Conservation (phyloP, 2,329 filamentous ascomycete species). For the Calonectria pseudoreteaudii region DNA sequence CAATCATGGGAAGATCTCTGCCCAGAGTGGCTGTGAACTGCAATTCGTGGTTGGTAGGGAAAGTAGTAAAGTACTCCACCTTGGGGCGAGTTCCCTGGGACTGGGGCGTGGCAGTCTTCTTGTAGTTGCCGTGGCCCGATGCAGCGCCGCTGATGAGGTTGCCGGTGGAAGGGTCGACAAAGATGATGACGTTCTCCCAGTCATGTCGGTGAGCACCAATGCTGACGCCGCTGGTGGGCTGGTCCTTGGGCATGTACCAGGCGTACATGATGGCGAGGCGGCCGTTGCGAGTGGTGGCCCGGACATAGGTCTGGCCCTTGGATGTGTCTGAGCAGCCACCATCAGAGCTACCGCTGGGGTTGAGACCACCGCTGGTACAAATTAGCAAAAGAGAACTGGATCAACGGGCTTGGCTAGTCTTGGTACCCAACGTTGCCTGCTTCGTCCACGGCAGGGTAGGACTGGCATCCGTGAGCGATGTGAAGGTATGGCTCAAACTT, state of each 20-base stretch:
- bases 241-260: constrained; percentile 61
- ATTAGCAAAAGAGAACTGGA: not conserved
- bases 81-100: constrained; percentile 38
- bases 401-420: not conserved
- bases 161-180: constrained; percentile 42
- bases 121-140: constrained; percentile 52
- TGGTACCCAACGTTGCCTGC: constrained; percentile 66
- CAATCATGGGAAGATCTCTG: constrained; percentile 53
- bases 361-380: constrained; percentile 48
- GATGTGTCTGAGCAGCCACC: constrained; percentile 47
- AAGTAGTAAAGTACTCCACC: constrained; percentile 48
- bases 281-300: constrained; percentile 43
- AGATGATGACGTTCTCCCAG: constrained; percentile 54
- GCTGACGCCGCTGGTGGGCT: constrained; percentile 46
- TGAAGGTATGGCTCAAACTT: constrained; percentile 47
- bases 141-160: constrained; percentile 50
- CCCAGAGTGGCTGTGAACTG: constrained; percentile 50
- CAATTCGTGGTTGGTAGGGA: constrained; percentile 50
- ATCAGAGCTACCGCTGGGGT: constrained; percentile 41
- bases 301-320: constrained; percentile 54
- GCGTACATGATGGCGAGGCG: constrained; percentile 55
- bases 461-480: constrained; percentile 70
- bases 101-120: constrained; percentile 37
- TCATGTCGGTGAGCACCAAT: constrained; percentile 53
- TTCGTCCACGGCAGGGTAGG: constrained; percentile 70